These are phyloP conservation scores for Phylloporus rhodoxanthus DNA, from an alignment of 768 basidiomycete species.

Conservation along the genomic window DNA sequence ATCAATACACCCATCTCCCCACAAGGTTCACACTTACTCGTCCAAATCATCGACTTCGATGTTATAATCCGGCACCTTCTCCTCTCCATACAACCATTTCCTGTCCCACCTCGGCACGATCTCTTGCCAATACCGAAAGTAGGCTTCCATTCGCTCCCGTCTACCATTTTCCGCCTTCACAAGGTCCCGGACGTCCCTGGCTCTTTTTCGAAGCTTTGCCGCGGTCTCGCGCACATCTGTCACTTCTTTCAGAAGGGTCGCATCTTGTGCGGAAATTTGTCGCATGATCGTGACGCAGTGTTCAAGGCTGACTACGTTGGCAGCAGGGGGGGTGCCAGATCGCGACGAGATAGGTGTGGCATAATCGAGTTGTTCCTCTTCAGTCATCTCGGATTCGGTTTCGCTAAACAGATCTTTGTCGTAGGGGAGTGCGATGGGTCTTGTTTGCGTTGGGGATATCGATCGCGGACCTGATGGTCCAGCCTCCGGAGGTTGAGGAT, in stretches of 20 bases:
- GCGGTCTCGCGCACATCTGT: slow-evolving; percentile 12
- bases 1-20: not conserved
- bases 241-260: slow-evolving; percentile 7
- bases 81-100: slow-evolving; percentile 22
- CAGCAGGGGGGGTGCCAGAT: slow-evolving; percentile 13
- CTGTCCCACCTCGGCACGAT: slow-evolving; percentile 19
- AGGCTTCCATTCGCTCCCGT: slow-evolving; percentile 24
- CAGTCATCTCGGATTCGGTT: slow-evolving; percentile 22
- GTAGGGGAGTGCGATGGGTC: not conserved
- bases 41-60: not conserved
- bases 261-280: slow-evolving; percentile 18
- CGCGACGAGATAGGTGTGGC: slow-evolving; percentile 23
- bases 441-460: not conserved
- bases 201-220: slow-evolving; percentile 15
- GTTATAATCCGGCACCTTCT: not conserved
- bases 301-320: slow-evolving; percentile 15
- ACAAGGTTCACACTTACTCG: not conserved
- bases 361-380: slow-evolving; percentile 15
- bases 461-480: slow-evolving; percentile 1
- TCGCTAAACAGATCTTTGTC: slow-evolving; percentile 12
- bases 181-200: slow-evolving; percentile 19
- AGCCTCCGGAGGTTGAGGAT: not conserved
- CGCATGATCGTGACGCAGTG: slow-evolving; percentile 26
- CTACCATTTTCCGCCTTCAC: slow-evolving; percentile 21
- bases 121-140: slow-evolving; percentile 26